Percentiles rank a stretch among this genome's conserved stretches.
Evolutionary conservation across 495 filamentous ascomycete genomes (phyloP).

Genomic region (Penicillium pancosmium): DNA sequence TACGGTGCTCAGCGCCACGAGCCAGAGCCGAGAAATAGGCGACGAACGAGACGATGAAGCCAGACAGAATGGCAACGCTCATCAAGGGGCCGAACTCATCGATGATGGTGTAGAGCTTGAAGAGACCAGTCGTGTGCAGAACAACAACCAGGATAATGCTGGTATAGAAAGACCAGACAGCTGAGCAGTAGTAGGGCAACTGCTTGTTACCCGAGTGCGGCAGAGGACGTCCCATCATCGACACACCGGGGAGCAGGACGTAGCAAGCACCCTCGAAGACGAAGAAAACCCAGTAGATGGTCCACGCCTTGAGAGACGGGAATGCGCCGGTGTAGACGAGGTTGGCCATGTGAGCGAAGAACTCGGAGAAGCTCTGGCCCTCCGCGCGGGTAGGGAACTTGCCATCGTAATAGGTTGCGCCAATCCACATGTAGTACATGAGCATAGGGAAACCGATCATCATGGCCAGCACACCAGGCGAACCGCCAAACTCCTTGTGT

Average conservation of each 20-base stretch:
- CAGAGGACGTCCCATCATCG: slow-evolving; percentile 81
- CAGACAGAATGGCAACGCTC: slow-evolving; percentile 87
- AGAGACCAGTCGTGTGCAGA: slow-evolving; percentile 80
- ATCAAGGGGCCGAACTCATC: slow-evolving; percentile 94
- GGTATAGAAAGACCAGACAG: slow-evolving; percentile 80
- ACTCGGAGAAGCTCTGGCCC: slow-evolving; percentile 68
- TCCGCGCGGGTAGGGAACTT: slow-evolving; percentile 69
- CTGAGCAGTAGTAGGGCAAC: slow-evolving; percentile 92
- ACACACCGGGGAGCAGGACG: slow-evolving; percentile 81
- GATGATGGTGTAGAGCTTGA: slow-evolving; percentile 90
- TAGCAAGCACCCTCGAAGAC: slow-evolving; percentile 82
- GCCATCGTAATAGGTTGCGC: slow-evolving; percentile 86
- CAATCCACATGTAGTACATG: slow-evolving; percentile 99
- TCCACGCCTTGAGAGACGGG: slow-evolving; percentile 78
- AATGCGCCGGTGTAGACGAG: slow-evolving; percentile 82
- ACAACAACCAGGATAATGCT: slow-evolving; percentile 68
- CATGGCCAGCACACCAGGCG: slow-evolving; percentile 72
- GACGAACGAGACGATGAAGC: slow-evolving; percentile 74
- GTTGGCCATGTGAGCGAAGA: slow-evolving; percentile 64
- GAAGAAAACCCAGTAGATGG: slow-evolving; percentile 91
- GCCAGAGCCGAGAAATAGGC: slow-evolving; percentile 82
- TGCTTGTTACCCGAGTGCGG: slow-evolving; percentile 79
- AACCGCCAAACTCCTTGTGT: slow-evolving; percentile 88
- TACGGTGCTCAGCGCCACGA: slow-evolving; percentile 83
- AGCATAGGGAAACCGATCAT: slow-evolving; percentile 91